Conservation (phyloP, 2,329 filamentous ascomycete species). For the Scedosporium apiospermum region DNA sequence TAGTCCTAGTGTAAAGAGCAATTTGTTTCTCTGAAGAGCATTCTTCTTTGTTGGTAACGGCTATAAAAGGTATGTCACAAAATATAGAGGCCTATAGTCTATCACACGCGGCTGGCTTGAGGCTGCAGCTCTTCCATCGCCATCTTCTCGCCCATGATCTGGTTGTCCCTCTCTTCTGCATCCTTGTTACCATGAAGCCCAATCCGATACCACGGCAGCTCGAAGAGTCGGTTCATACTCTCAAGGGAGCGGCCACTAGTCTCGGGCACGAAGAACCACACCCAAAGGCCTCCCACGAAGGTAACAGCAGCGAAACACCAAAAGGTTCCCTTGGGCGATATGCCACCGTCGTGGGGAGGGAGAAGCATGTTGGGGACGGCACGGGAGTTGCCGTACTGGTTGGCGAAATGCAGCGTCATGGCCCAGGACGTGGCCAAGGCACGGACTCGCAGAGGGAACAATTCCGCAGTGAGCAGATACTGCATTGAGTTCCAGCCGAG, state of each 20-base stretch:
- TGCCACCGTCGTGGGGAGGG: conserved; percentile 29
- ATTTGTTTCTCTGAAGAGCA: no score
- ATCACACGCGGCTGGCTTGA: neutral
- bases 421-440: conserved; percentile 61
- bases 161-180: conserved; percentile 26
- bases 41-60: no score
- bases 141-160: neutral
- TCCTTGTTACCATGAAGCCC: conserved; percentile 47
- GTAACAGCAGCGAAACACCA: conserved; percentile 67
- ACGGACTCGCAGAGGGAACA: conserved; percentile 66
- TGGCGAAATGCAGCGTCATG: conserved; percentile 72
- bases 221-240: conserved; percentile 64
- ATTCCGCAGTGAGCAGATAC: conserved; percentile 68
- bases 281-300: conserved; percentile 57
- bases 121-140: neutral
- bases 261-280: conserved; percentile 65
- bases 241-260: conserved; percentile 57
- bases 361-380: conserved; percentile 70
- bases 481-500: conserved; percentile 69
- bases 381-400: conserved; percentile 69
- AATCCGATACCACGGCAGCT: conserved; percentile 65
- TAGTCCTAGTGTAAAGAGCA: no score
- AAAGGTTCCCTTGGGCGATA: conserved; percentile 59
- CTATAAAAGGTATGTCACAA: no score
- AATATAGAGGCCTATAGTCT: neutral